Percentiles rank a stretch among this genome's conserved stretches.
Evolutionary conservation across 495 filamentous ascomycete species (phyloP).

Genomic region (Evernia prunastri): DNA sequence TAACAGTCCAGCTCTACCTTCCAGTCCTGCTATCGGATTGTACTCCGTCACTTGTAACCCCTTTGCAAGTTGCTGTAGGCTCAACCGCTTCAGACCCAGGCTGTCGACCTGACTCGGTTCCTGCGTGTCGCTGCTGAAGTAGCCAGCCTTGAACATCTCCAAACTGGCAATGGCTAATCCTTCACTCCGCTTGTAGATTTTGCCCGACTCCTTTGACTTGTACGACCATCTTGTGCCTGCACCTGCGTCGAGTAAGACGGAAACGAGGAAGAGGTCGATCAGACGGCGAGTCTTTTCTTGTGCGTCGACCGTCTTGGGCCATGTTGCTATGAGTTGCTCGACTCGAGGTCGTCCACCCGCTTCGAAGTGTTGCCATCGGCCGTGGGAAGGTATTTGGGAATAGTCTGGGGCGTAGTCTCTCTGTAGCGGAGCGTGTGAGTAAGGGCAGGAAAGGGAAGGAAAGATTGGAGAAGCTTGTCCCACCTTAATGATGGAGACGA

Average conservation of each 20-base stretch:
- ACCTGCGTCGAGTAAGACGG: conserved; percentile 62
- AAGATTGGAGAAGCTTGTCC: conserved; percentile 13
- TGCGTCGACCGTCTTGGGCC: conserved; percentile 54
- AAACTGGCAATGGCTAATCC: conserved; percentile 88
- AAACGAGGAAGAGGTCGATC: conserved; percentile 63
- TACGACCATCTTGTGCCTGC: conserved; percentile 69
- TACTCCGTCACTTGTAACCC: conserved; percentile 76
- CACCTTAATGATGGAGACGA: conserved; percentile 96
- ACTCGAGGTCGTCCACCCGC: conserved; percentile 61
- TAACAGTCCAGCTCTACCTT: conserved; percentile 77
- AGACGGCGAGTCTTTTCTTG: conserved; percentile 58
- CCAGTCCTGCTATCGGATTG: conserved; percentile 81
- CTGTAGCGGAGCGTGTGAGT: conserved; percentile 40
- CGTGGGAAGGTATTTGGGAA: conserved; percentile 66
- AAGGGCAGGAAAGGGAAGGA: background rate
- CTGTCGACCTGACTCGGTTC: conserved; percentile 89
- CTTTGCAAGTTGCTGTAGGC: conserved; percentile 62
- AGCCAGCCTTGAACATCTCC: conserved; percentile 96
- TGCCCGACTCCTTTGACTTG: conserved; percentile 84
- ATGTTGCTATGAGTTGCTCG: conserved; percentile 57
- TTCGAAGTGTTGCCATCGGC: conserved; percentile 68
- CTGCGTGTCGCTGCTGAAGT: conserved; percentile 75
- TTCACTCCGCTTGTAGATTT: conserved; percentile 77
- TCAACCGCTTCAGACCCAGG: conserved; percentile 67
- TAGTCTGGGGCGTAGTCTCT: conserved; percentile 86